A percentile compares a stretch with the other conserved stretches of the same genome.
These are phyloP conservation scores for Bipolaris gigantea DNA, from an alignment of 2,329 filamentous ascomycete species.

Conservation along the genomic window DNA sequence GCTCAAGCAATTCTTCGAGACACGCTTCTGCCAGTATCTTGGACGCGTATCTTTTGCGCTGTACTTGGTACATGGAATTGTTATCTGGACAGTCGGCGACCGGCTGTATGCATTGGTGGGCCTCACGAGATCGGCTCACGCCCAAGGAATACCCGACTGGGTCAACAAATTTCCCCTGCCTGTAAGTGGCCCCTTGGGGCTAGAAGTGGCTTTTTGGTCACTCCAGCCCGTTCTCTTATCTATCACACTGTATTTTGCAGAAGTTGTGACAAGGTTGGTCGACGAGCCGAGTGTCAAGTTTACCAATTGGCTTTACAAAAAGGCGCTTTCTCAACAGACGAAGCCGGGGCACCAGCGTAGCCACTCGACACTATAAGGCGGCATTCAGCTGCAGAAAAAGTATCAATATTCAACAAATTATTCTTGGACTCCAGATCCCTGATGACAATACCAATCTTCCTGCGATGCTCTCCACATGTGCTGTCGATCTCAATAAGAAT, in stretches of 20 bases:
- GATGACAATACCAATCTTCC: neutral
- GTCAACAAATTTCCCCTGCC: constrained; percentile 59
- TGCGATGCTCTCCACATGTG: neutral
- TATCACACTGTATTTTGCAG: constrained; percentile 36
- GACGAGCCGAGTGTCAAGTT: constrained; percentile 58
- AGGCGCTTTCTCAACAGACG: constrained; percentile 37
- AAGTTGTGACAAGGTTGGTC: constrained; percentile 41
- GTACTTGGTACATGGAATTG: constrained; percentile 61
- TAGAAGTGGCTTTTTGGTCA: constrained; percentile 59
- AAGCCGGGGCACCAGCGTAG: constrained; percentile 9
- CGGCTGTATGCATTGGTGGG: constrained; percentile 65
- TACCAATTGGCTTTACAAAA: constrained; percentile 57
- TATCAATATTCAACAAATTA: neutral
- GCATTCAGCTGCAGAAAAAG: neutral
- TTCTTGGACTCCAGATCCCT: neutral
- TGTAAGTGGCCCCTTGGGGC: constrained; percentile 59
- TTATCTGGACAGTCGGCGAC: constrained; percentile 52
- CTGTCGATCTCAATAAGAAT: neutral
- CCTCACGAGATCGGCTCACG: constrained; percentile 55
- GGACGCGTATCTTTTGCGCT: constrained; percentile 61
- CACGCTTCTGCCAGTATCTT: constrained; percentile 56
- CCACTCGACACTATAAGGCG: constrained; percentile 2
- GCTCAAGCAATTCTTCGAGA: constrained; percentile 53
- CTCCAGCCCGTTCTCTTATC: constrained; percentile 57
- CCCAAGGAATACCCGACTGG: constrained; percentile 59